These are phyloP conservation scores for Guyanaporus albipodus DNA, from an alignment of 768 basidiomycete genomes.

Conservation along the genomic window DNA sequence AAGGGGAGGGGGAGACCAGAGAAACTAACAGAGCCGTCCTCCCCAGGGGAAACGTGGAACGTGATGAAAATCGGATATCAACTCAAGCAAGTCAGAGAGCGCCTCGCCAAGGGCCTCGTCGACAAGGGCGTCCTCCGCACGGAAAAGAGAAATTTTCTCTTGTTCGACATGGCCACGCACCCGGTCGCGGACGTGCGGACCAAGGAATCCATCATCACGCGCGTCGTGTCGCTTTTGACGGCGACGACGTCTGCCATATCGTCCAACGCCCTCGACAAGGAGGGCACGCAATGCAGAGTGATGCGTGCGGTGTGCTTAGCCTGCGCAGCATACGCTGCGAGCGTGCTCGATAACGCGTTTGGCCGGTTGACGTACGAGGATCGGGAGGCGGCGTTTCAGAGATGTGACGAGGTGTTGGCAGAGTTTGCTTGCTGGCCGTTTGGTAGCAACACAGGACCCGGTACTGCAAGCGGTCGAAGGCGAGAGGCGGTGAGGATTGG, in stretches of 20 bases:
- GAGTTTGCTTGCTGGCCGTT: conserved; percentile 94
- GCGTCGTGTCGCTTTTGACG: conserved; percentile 75
- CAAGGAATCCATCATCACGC: conserved; percentile 79
- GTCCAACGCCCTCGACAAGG: conserved; percentile 64
- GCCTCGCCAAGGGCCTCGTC: conserved; percentile 93
- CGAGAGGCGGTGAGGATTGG: conserved; percentile 48
- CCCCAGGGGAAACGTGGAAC: conserved; percentile 97
- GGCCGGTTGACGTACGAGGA: conserved; percentile 87
- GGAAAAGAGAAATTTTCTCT: conserved; percentile 96
- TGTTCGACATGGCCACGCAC: conserved; percentile 99
- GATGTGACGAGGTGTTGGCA: conserved; percentile 90
- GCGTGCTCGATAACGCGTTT: conserved; percentile 93
- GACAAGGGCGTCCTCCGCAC: conserved; percentile 99
- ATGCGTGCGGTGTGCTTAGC: conserved; percentile 81
- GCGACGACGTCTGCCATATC: conserved; percentile 80
- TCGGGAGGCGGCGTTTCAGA: conserved; percentile 85
- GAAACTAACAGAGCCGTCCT: not conserved
- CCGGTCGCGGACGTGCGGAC: conserved; percentile 91
- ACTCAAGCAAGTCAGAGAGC: conserved; percentile 96
- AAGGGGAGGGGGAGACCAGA: too few species aligned
- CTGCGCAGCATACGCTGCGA: conserved; percentile 91
- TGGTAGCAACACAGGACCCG: conserved; percentile 39
- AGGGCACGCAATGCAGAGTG: conserved; percentile 76
- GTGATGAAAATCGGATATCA: conserved; percentile 99
- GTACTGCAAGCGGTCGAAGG: conserved; percentile 36